These are phyloP conservation scores for Talaromyces funiculosus DNA, from an alignment of 2,329 filamentous ascomycete species.

Conservation along the genomic window DNA sequence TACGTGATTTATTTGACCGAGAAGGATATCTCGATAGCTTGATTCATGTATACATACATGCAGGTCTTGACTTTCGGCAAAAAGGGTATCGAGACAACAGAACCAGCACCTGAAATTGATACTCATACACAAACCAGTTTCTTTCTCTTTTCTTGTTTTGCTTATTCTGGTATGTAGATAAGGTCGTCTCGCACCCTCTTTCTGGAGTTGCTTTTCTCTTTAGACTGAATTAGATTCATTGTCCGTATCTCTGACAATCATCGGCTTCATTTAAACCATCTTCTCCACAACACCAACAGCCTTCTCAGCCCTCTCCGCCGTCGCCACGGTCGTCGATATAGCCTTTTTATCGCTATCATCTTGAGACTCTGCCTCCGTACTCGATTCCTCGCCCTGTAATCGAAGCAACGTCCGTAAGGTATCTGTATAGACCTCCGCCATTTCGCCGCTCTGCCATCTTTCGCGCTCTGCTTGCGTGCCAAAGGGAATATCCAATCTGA, in stretches of 20 bases:
- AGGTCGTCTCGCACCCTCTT: not conserved
- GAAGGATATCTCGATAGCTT: not conserved
- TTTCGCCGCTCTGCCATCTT: conserved; percentile 38
- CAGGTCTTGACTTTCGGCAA: not conserved
- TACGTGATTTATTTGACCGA: not conserved
- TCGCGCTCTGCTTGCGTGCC: conserved; percentile 30
- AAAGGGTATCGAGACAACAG: not conserved
- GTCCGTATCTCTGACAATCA: not conserved
- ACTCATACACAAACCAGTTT: not conserved
- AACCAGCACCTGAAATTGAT: not conserved
- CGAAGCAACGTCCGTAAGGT: conserved; percentile 34
- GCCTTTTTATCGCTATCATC: conserved; percentile 23
- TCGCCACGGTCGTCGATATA: conserved; percentile 43
- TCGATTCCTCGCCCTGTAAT: conserved; percentile 33
- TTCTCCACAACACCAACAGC: conserved; percentile 45
- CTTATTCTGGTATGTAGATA: not conserved
- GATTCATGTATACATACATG: not conserved
- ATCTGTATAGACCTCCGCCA: conserved; percentile 38
- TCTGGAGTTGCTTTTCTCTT: not conserved
- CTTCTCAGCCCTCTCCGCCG: conserved; percentile 40
- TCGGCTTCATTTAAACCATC: conserved; percentile 27
- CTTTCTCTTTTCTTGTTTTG: not conserved
- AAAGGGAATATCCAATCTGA: conserved; percentile 29
- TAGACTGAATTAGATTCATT: not conserved
- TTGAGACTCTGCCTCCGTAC: conserved; percentile 17